Evolutionary conservation across 1,284 basidiomycete species (phyloP).

Genomic region (Sparassis latifolia): DNA sequence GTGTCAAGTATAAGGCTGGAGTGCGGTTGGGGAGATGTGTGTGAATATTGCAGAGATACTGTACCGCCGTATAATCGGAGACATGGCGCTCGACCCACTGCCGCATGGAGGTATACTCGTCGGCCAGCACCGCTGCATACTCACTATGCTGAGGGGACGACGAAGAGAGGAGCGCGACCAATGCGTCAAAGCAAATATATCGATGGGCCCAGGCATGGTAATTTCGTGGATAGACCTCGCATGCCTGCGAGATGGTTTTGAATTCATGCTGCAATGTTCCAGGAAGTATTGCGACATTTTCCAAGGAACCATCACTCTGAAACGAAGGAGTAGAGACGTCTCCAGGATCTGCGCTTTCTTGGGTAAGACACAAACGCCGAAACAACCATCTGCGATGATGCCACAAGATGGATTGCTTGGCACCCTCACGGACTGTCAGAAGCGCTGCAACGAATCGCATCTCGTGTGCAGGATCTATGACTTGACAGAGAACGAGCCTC

Average conservation of each 20-base stretch:
- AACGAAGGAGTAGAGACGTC: neutral
- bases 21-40: neutral
- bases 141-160: constrained; percentile 8
- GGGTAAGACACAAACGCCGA: constrained; percentile 11
- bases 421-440: constrained; percentile 43
- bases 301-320: constrained; percentile 8
- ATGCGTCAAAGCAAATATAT: constrained; percentile 33
- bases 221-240: constrained; percentile 57
- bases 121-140: constrained; percentile 22
- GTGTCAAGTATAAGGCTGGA: neutral
- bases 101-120: constrained; percentile 31
- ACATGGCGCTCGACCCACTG: constrained; percentile 55
- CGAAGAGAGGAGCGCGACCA: constrained; percentile 8
- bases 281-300: constrained; percentile 18
- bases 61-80: constrained; percentile 58
- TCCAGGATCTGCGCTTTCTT: neutral
- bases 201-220: constrained; percentile 65
- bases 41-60: constrained; percentile 35
- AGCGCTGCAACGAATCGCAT: constrained; percentile 41
- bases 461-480: constrained; percentile 35
- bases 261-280: constrained; percentile 38
- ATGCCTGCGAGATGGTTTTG: constrained; percentile 36
- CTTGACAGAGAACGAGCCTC: constrained; percentile 32
- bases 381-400: constrained; percentile 62
- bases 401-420: constrained; percentile 63